Base-by-base conservation (phyloP, 2,329 filamentous ascomycete species). In the Beauveria medogensis region DNA sequence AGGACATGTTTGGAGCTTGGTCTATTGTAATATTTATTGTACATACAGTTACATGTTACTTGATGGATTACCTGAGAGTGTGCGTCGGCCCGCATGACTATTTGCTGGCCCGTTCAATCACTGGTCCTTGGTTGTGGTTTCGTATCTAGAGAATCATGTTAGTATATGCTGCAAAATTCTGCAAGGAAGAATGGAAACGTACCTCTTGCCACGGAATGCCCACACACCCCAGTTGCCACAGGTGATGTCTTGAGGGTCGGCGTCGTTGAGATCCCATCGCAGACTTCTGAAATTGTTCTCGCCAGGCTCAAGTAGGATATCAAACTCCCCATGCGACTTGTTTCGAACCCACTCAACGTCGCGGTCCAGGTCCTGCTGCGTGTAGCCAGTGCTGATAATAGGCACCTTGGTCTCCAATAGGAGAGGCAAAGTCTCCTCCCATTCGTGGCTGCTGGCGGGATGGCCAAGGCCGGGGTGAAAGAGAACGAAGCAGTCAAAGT, bases 381-480 rank as follows among this genome's bases (percentile, higher is more conserved):
- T 97, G 74, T 99, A 99, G 2, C 95, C 95, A 0, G 94, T 99
- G 67, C 89, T 92, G 65, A 99, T 85, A 66, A 99, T 90, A 1
- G 94, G 94, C 1, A 94, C 87, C 76, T 99, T 99, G 3, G 95
- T 99, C 77, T 97, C 92, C 22, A 99, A 80, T 30, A 99, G 82
- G 69, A 92, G 81, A 2, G 94, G 94, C 8, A 99, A 76, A 0
- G 94, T 97, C 68, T 93, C 87, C 62, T 89, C 84, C 94, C 95
- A 99, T 74, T 99, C 94, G 69, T 96, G 90, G 57, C 90, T 90
- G 70, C 89, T 93, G 16, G 92, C 91, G 0, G 95, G 92, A 73
- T 99, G 94, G 14, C 94, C 95, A 20, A 99, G 82, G 9, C 95
- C 95, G 0, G 95, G 95, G 70, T 99, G 95, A 81, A 97, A 99